Base-by-base conservation (phyloP, 768 basidiomycete genomes). In the Lentinula lateritia region DNA sequence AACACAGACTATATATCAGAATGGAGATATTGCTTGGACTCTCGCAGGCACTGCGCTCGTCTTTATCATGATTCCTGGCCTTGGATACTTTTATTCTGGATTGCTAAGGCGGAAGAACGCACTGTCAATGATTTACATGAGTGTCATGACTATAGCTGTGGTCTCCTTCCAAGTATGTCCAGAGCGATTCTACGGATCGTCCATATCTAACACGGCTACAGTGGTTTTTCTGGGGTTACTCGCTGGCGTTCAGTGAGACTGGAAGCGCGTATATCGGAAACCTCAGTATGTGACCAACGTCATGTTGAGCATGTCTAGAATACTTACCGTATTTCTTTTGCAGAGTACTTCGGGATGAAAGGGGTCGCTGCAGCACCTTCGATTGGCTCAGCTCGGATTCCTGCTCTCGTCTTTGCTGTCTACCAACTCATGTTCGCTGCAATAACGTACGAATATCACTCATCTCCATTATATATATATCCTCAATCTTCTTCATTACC, bases 141-240 rank as follows among this genome's bases (percentile, higher is more conserved):
- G 85, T 59, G 86, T 94, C 81, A 81, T 89, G 66, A 83, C 84
- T 0, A 68, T 94, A 12, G 94, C 87, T 0, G 82, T 90, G 66
- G 90, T 93, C 36, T 88, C 88, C 4, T 93, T 94, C 77, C 89
- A 93, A 80, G 92, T 92, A 43, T 12, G 52, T 41, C 6, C 34
- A 50, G 12, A 5, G 13, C 6, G 48, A 35, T 20, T 7, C 6
- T 35, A 48, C n/a, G 43, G 66, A 66, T 18, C 68, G 23, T 38
- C 5, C 42, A 8, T 36, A 12, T 10, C 28, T 34, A 9, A 52
- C 32, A 13, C 7, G 7, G 36, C 63, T 62, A 15, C 64, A 94
- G 89, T 95, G 93, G 93, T 95, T 93, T 79, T 95, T 96, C 81
- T 97, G 95, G 95, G 95, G 95, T 2, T 98, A 83, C 76, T 95